Percentiles rank a stretch among this genome's conserved stretches.
These are phyloP conservation scores for Cutaneotrichosporon sp. DNA, from an alignment of 1,284 basidiomycete genomes.

Conservation along the genomic window DNA sequence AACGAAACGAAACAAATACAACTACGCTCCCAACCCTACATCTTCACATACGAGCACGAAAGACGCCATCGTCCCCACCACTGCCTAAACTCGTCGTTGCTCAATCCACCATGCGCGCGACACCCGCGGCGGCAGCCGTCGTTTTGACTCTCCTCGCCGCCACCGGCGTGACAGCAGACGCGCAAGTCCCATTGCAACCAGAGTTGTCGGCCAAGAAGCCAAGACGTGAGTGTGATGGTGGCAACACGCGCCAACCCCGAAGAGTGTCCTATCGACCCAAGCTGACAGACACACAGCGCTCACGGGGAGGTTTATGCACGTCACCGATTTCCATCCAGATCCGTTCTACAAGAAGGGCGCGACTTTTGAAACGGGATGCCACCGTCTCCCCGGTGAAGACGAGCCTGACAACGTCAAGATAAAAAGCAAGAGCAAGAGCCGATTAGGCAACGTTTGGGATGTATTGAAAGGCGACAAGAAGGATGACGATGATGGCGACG, in stretches of 20 bases:
- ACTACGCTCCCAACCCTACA: too few species aligned
- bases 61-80: too few species aligned
- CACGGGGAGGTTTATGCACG: constrained; percentile 45
- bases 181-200: constrained; percentile 1
- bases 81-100: not conserved
- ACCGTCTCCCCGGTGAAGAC: constrained; percentile 23
- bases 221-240: constrained; percentile 6
- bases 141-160: not conserved
- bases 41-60: too few species aligned
- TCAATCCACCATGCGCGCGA: constrained; percentile 3
- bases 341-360: constrained; percentile 42
- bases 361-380: constrained; percentile 44
- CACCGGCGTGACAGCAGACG: not conserved
- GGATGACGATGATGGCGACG: constrained; percentile 13
- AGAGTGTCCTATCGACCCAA: not conserved
- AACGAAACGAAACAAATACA: too few species aligned
- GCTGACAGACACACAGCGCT: constrained; percentile 26
- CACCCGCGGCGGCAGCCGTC: not conserved
- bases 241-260: not conserved
- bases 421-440: constrained; percentile 17
- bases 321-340: constrained; percentile 51
- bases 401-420: constrained; percentile 16
- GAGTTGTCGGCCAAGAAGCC: constrained; percentile 5
- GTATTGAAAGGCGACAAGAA: constrained; percentile 7
- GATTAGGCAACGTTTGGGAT: constrained; percentile 13